A percentile compares a stretch with the other conserved stretches of the same genome.
Evolutionary conservation across 352 stramenopile species (phyloP).

Genomic region (Phytophthora gonapodyides): DNA sequence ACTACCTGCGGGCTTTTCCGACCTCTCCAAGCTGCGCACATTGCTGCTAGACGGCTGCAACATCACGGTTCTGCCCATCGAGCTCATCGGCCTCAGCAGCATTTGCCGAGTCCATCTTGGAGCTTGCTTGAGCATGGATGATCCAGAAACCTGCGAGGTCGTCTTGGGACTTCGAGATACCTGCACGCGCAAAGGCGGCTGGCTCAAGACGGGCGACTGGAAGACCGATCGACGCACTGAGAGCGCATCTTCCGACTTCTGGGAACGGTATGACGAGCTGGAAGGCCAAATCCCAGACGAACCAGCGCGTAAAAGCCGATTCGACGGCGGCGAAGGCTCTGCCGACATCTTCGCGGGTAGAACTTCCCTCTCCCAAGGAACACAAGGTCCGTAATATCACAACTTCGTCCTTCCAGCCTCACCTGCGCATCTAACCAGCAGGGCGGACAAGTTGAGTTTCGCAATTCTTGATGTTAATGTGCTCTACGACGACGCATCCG

Average conservation of each 20-base stretch:
- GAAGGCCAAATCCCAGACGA: slow-evolving; percentile 33
- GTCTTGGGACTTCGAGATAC: slow-evolving; percentile 53
- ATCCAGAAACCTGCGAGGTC: slow-evolving; percentile 72
- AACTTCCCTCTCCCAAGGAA: slow-evolving; percentile 15
- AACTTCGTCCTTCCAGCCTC: not conserved
- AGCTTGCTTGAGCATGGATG: slow-evolving; percentile 53
- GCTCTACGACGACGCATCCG: slow-evolving; percentile 38
- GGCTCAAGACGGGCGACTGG: slow-evolving; percentile 58
- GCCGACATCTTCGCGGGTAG: slow-evolving; percentile 22
- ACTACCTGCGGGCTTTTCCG: slow-evolving; percentile 47
- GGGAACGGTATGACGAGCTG: slow-evolving; percentile 27
- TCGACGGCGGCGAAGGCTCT: slow-evolving; percentile 20
- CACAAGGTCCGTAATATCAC: slow-evolving; percentile 14
- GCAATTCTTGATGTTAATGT: slow-evolving; percentile 37
- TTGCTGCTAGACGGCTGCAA: slow-evolving; percentile 63
- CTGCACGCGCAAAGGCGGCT: slow-evolving; percentile 61
- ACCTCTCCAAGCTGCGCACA: slow-evolving; percentile 61
- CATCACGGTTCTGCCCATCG: slow-evolving; percentile 61
- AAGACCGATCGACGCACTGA: slow-evolving; percentile 26
- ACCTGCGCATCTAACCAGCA: no score
- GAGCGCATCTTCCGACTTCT: slow-evolving; percentile 33
- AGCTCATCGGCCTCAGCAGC: slow-evolving; percentile 58
- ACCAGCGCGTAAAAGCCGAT: slow-evolving; percentile 29
- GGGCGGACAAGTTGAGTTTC: no score
- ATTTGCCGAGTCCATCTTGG: slow-evolving; percentile 69